phyloP scores from a whole-genome alignment of 768 basidiomycete species.

The Collybia sp. region DNA sequence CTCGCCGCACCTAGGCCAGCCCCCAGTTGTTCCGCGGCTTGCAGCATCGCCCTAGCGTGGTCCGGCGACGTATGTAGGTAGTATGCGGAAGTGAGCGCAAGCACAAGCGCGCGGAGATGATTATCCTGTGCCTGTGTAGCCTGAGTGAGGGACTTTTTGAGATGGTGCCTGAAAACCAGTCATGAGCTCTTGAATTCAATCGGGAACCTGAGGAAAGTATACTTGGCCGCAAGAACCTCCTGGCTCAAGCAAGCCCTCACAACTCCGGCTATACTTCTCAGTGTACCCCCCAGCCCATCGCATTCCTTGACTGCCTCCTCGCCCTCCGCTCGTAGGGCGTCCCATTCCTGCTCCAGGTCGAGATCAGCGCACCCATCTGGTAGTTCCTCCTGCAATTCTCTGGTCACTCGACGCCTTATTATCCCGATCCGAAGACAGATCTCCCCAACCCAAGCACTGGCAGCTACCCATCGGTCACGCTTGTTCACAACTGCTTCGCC shows the following conservation, averaged over 20 bases:
- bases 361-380: slow-evolving; percentile 1
- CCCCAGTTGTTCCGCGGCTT: slow-evolving; percentile 64
- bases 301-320: slow-evolving; percentile 39
- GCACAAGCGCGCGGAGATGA: slow-evolving; percentile 63
- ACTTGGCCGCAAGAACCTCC: slow-evolving; percentile 65
- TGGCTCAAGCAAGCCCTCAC: slow-evolving; percentile 46
- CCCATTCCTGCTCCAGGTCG: slow-evolving; percentile 19
- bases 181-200: slow-evolving; percentile 7
- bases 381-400: background rate
- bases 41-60: slow-evolving; percentile 64
- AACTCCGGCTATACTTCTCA: slow-evolving; percentile 51
- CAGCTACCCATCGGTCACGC: slow-evolving; percentile 32
- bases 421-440: slow-evolving; percentile 45
- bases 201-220: slow-evolving; percentile 16
- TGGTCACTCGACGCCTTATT: slow-evolving; percentile 12
- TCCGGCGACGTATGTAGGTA: slow-evolving; percentile 67
- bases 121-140: slow-evolving; percentile 62
- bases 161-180: slow-evolving; percentile 39
- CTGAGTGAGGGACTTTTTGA: slow-evolving; percentile 55
- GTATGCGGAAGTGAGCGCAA: slow-evolving; percentile 65
- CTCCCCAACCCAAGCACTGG: slow-evolving; percentile 49
- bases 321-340: slow-evolving; percentile 25
- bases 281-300: slow-evolving; percentile 45
- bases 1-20: slow-evolving; percentile 57
- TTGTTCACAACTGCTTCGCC: slow-evolving; percentile 15